Evolutionary conservation across 768 basidiomycete species (phyloP).

Genomic region (Trametes cubensis): DNA sequence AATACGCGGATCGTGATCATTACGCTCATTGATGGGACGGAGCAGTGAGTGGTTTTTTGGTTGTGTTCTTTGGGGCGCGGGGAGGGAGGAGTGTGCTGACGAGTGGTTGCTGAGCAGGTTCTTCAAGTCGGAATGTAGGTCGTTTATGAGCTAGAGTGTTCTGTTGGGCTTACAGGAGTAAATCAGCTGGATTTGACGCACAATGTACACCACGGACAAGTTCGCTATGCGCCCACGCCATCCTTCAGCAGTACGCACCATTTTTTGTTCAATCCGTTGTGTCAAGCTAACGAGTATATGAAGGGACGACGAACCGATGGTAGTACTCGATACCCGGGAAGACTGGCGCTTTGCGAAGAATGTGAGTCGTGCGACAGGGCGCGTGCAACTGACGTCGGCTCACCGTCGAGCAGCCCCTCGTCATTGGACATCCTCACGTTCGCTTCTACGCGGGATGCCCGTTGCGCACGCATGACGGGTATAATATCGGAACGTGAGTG

Average conservation of each 20-base stretch:
- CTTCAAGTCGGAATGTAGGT: slow-evolving; percentile 87
- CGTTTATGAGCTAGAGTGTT: not conserved
- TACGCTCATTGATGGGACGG: slow-evolving; percentile 79
- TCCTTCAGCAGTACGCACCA: slow-evolving; percentile 79
- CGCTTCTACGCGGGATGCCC: slow-evolving; percentile 94
- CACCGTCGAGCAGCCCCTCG: slow-evolving; percentile 58
- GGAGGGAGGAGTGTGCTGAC: not conserved
- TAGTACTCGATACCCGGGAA: slow-evolving; percentile 72
- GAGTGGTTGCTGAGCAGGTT: slow-evolving; percentile 51
- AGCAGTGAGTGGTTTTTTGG: slow-evolving; percentile 64
- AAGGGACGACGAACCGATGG: slow-evolving; percentile 85
- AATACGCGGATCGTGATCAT: slow-evolving; percentile 85
- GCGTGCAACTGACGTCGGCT: slow-evolving; percentile 1
- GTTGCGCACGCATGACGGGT: slow-evolving; percentile 85
- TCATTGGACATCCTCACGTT: slow-evolving; percentile 63
- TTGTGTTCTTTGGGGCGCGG: slow-evolving; percentile 9
- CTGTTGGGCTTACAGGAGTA: not conserved
- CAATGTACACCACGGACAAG: slow-evolving; percentile 53
- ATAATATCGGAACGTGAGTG: slow-evolving; percentile 81
- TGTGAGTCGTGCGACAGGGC: slow-evolving; percentile 47
- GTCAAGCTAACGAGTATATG: slow-evolving; percentile 1
- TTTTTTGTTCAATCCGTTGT: too few species aligned
- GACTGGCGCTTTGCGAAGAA: slow-evolving; percentile 92
- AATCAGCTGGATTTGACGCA: slow-evolving; percentile 48
- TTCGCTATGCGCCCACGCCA: slow-evolving; percentile 83